phyloP scores from a whole-genome alignment of 2,329 filamentous ascomycete species.

The Colletotrichum noveboracense region DNA sequence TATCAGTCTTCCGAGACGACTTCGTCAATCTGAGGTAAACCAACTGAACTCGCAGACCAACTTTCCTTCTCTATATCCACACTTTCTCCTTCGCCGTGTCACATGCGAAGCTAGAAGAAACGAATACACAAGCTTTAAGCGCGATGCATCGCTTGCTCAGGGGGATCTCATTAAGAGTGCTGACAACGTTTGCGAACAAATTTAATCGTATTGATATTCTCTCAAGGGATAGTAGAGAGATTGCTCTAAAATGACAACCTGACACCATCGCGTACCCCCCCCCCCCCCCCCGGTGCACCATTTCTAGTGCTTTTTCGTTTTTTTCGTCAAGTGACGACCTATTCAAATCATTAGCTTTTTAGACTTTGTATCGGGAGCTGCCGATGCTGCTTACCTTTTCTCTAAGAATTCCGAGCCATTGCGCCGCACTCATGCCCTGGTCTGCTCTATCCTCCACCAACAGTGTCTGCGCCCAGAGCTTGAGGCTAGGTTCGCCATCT shows the following conservation, averaged over 20 bases:
- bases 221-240: not conserved
- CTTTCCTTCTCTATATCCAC: not conserved
- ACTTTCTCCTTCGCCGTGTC: not conserved
- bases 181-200: not conserved
- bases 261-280: not conserved
- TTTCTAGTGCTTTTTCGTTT: not conserved
- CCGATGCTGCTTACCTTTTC: conserved; percentile 77
- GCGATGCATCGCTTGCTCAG: too few relatives aligned
- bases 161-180: not conserved
- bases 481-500: conserved; percentile 93
- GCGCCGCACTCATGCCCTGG: conserved; percentile 88
- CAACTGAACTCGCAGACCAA: not conserved
- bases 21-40: not conserved
- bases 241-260: conserved; percentile 1
- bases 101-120: not conserved
- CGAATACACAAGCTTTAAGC: not conserved
- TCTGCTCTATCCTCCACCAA: conserved; percentile 95
- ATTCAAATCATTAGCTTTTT: not conserved
- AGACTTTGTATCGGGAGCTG: not conserved
- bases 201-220: conserved; percentile 1
- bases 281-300: not conserved
- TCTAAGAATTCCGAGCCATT: conserved; percentile 90
- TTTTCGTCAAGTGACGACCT: not conserved
- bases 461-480: conserved; percentile 96
- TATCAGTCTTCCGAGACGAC: not conserved